These are phyloP conservation scores for Cydonia oblonga DNA, from an alignment of 331 rosid genomes.

Conservation along the genomic window DNA sequence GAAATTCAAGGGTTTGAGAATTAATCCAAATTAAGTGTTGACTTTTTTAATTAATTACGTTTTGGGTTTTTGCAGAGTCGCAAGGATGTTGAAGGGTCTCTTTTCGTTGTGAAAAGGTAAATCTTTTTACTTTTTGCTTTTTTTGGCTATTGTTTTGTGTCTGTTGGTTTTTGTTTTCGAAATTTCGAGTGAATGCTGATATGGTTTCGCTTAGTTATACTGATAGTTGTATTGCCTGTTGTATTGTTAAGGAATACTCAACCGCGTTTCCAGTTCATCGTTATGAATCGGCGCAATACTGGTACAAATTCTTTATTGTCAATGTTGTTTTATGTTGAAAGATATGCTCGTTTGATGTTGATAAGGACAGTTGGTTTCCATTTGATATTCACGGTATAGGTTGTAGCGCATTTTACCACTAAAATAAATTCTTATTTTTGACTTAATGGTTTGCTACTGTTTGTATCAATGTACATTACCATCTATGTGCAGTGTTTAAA, in stretches of 20 bases:
- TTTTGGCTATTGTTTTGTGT: background rate
- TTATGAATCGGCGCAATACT: conserved; percentile 92
- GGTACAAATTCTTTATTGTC: conserved; percentile 30
- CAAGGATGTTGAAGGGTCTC: conserved; percentile 98
- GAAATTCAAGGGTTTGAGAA: background rate
- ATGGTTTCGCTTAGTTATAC: background rate
- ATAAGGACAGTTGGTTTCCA: background rate
- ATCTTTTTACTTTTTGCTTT: background rate
- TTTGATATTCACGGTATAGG: background rate
- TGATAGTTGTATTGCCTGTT: background rate
- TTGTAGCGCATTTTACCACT: background rate
- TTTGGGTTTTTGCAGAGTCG: conserved; percentile 58
- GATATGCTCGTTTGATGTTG: background rate
- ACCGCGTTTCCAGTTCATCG: conserved; percentile 96
- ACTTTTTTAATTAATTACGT: background rate
- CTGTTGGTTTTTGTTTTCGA: background rate
- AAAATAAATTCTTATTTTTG: background rate
- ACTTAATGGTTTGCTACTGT: background rate
- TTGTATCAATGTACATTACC: background rate
- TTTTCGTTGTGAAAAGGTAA: conserved; percentile 89
- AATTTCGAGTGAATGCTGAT: background rate
- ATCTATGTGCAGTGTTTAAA: background rate
- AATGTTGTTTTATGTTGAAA: background rate
- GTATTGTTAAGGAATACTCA: conserved; percentile 63
- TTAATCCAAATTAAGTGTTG: background rate